Evolutionary conservation across 2,329 filamentous ascomycete genomes (phyloP).

Genomic region (Teratosphaeria zuluensis): DNA sequence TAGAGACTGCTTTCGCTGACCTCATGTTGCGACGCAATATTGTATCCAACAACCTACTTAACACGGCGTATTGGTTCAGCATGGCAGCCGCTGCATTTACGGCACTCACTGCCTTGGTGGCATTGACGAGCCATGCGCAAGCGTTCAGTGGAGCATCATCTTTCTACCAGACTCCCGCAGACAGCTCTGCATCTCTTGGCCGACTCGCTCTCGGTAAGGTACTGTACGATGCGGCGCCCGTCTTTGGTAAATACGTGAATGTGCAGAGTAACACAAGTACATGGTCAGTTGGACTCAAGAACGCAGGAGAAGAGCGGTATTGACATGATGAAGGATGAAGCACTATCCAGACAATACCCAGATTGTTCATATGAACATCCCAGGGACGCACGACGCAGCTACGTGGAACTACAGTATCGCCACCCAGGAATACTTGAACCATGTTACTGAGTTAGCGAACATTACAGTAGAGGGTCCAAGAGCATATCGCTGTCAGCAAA

Average conservation of each 20-base stretch:
- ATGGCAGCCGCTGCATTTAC: neutral
- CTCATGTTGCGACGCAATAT: neutral
- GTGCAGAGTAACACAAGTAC: conserved; percentile 2
- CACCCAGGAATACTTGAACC: conserved; percentile 33
- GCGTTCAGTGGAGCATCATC: neutral
- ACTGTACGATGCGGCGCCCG: conserved; percentile 32
- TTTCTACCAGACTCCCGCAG: neutral
- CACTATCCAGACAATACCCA: conserved; percentile 32
- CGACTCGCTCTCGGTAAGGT: conserved; percentile 34
- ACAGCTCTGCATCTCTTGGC: conserved; percentile 14
- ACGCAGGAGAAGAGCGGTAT: conserved; percentile 6
- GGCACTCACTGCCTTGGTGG: neutral
- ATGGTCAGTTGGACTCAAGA: neutral
- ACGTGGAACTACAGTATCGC: conserved; percentile 43
- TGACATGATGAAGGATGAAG: conserved; percentile 35
- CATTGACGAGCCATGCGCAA: neutral
- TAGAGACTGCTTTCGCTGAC: neutral
- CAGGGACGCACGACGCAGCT: conserved; percentile 41
- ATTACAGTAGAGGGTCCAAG: no score
- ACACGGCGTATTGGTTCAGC: neutral
- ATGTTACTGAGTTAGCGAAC: no score
- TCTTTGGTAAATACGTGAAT: conserved; percentile 31
- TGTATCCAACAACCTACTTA: neutral
- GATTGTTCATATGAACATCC: conserved; percentile 29
- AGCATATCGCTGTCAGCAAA: no score